Conservation (phyloP, 1,284 basidiomycete species). For the Ceratobasidium sp. region DNA sequence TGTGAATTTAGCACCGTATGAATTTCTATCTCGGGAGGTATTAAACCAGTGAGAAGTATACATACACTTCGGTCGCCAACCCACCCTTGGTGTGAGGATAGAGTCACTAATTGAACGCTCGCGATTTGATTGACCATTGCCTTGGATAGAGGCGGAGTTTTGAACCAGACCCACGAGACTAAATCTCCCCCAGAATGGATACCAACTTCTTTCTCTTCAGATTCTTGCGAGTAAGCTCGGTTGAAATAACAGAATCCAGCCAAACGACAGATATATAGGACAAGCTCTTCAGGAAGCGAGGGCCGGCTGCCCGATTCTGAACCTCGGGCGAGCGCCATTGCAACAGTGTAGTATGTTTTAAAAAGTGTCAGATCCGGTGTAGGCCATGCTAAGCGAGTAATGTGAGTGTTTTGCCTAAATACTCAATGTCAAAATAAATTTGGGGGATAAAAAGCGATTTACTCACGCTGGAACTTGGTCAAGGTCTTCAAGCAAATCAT, state of each 20-base stretch:
- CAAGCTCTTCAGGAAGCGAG: constrained; percentile 21
- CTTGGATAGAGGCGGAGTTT: background rate
- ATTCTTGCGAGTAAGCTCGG: background rate
- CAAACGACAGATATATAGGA: constrained; percentile 23
- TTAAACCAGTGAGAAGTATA: too few species aligned
- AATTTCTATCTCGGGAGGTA: background rate
- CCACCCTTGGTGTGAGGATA: constrained; percentile 28
- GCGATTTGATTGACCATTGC: background rate
- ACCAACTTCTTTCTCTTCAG: background rate
- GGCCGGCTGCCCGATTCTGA: constrained; percentile 8
- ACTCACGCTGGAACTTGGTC: too few species aligned
- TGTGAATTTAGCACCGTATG: background rate
- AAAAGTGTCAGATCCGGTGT: constrained; percentile 33
- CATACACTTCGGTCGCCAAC: constrained; percentile 2
- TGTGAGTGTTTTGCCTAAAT: background rate
- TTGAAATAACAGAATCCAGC: background rate
- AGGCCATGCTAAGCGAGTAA: too few species aligned
- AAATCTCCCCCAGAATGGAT: background rate
- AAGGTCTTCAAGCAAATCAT: too few species aligned
- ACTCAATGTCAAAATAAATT: background rate
- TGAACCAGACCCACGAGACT: background rate
- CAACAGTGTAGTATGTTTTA: constrained; percentile 14
- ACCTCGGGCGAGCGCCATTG: constrained; percentile 2
- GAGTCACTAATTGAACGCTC: constrained; percentile 24
- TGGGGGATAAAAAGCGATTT: too few species aligned